Conservation (phyloP, 2,329 filamentous ascomycete species). For the Talaromyces islandicus region DNA sequence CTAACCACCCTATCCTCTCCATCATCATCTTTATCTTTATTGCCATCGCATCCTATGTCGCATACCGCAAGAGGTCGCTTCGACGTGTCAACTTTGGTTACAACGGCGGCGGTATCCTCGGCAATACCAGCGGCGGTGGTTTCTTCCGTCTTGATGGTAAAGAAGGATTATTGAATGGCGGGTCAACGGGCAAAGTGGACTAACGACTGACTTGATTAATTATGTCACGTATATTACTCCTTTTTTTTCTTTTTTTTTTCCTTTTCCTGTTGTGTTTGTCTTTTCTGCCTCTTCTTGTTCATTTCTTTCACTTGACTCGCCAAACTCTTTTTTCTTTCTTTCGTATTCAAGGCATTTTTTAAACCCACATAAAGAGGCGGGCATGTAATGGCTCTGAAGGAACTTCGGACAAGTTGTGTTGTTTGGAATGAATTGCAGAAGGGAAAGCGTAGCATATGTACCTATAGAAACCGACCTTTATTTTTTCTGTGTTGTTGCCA, state of each 20-base stretch:
- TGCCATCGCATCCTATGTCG: conserved; percentile 25
- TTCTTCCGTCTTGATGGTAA: conserved; percentile 46
- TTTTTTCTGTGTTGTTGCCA: neutral
- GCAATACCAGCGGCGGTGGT: conserved; percentile 34
- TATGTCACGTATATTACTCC: neutral
- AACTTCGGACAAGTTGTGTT: neutral
- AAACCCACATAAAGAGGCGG: neutral
- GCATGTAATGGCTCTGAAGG: neutral
- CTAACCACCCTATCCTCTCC: conserved; percentile 39
- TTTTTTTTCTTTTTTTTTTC: neutral
- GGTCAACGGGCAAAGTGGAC: conserved; percentile 42
- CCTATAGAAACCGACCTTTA: neutral
- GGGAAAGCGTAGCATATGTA: neutral
- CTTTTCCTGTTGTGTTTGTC: neutral
- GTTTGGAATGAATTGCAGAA: no score
- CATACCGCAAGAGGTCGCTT: neutral
- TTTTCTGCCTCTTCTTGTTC: neutral
- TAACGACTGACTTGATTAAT: conserved; percentile 20
- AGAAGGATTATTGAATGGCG: conserved; percentile 40
- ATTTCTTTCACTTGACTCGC: neutral
- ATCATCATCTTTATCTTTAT: conserved; percentile 31
- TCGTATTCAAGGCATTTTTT: neutral
- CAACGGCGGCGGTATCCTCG: conserved; percentile 10
- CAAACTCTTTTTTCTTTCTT: neutral
- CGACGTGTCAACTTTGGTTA: conserved; percentile 1